Conservation (phyloP, 177 flowering plant species). For the Vitis hybrid region DNA sequence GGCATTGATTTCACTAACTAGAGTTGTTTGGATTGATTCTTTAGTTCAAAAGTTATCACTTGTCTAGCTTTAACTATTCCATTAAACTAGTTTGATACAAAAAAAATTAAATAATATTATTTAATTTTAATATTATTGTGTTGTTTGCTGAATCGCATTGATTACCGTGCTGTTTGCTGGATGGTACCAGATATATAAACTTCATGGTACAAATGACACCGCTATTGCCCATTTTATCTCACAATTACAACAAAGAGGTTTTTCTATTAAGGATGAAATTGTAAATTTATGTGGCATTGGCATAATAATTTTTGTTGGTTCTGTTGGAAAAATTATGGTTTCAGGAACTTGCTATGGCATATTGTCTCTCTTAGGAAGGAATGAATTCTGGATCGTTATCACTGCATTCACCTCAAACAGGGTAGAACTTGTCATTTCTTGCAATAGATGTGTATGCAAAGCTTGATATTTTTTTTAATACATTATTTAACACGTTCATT, state of each 20-base stretch:
- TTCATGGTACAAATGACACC: constrained; percentile 65
- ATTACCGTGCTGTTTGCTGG: too few relatives aligned
- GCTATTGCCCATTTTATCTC: constrained; percentile 55
- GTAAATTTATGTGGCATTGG: too few relatives aligned
- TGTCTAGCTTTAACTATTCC: too few relatives aligned
- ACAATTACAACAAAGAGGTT: constrained; percentile 74
- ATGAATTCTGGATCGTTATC: constrained; percentile 33
- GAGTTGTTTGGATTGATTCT: too few relatives aligned
- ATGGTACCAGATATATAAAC: constrained; percentile 82
- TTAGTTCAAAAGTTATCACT: too few relatives aligned
- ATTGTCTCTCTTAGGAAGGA: constrained; percentile 68
- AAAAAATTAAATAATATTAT: too few relatives aligned
- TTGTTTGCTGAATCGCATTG: constrained; percentile 15
- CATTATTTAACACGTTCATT: too few relatives aligned
- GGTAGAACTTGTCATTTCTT: constrained; percentile 62
- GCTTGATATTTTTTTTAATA: constrained; percentile 45
- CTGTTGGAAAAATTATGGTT: neutral
- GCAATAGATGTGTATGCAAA: constrained; percentile 87
- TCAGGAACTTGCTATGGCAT: constrained; percentile 84
- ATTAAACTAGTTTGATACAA: too few relatives aligned
- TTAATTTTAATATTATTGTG: too few relatives aligned
- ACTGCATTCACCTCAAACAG: constrained; percentile 56
- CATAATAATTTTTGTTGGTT: too few relatives aligned
- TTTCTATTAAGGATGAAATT: constrained; percentile 5
- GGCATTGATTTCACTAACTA: too few relatives aligned